Base-by-base conservation (phyloP, 2,329 filamentous ascomycete genomes). In the Pezicula radicicola region DNA sequence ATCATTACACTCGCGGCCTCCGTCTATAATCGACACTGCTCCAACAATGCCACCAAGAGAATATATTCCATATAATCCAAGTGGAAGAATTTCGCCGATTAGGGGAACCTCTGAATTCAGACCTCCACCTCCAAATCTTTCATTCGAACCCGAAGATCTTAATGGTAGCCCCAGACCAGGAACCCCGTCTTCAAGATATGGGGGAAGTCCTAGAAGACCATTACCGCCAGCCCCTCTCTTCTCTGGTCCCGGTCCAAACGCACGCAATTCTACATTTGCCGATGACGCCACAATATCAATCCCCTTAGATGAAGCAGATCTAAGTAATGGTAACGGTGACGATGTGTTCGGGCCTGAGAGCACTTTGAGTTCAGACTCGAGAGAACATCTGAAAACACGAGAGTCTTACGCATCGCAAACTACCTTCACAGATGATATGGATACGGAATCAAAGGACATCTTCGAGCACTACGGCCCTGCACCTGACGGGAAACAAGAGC, bases 91-190 rank as follows among this genome's bases (percentile, higher is more conserved):
- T 13, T 84, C 84, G 6, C 81, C 81, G 1, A 78, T 79, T 1
- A 74, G 74, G 53, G 62, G 60, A 1, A 75, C 76, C 3, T 73
- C 74, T 30, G 89, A 92, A 55, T 90, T 88, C 70, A 70, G 79
- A 27, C 80, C 89, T 48, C 88, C 89, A 8, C 86, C 90, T 3
- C 82, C 89, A 1, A 84, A 77, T 58, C 75, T 87, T 21, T 79
- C 84, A 4, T 97, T 94, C 69, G 94, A 97, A 69, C 90, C 91
- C 0, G 79, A 86, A 19, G 92, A 97, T 61, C 72, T 97, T 53
- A 93, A 97, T 64, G 94, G 94, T 46, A 92, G 84, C 55, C 92
- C 94, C 6, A 77, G 94, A 53, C 93, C 94, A 1, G 93, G 93
- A 5, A 97, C 93, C 0, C 91, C 93, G 1, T 91, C 91, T 1